Evolutionary conservation across 1,139 yeast genomes (phyloP), one percentile per base, ranked within the genome.

Genomic region (Yamadazyma atmosphaerica): DNA sequence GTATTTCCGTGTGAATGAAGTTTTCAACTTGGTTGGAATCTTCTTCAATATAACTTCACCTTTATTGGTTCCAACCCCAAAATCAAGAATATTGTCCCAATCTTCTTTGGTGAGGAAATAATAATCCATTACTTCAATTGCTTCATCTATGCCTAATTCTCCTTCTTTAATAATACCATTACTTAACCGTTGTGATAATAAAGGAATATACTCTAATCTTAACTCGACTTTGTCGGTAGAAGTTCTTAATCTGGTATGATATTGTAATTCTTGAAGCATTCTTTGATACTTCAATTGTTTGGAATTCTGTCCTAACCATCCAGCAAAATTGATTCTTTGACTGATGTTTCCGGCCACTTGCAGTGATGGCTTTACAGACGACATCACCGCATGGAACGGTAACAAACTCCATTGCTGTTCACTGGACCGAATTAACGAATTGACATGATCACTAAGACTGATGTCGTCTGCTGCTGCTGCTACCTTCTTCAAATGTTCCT

Each of bases 341-440:
- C 74, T 64, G 33, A 84, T 64, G 38, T 72, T 76, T 2, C 98
- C 98, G 10, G 89, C 84, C 13, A 88, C 81, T 46, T 73, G 77
- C 34, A 81, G 81, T 1, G 89, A 73, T 0, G 99, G 98, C 32
- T 80, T 69, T 11, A 94, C 88, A 1, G 95, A 79, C 1, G 98
- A 90, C 74, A 86, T 71, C 3, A 89, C 75, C 0, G 92, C 98
- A 63, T 90, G 97, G 51, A 89, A 75, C 3, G 99, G 99, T 69
- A 94, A 76, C 47, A 94, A 71, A 47, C 94, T 81, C 99, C 99
- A 94, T 52, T 87, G 90, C 61, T 92, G 98, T 52, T 90, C 96
- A 34, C 95, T 79, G 30, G 95, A 86, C 53, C 95, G 85, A 43
- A 94, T 90, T 57, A 80, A 72, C 21, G 80, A 69, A 56, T 89